Conservation (phyloP, 2,329 filamentous ascomycete genomes). For the Xylaria sp. region DNA sequence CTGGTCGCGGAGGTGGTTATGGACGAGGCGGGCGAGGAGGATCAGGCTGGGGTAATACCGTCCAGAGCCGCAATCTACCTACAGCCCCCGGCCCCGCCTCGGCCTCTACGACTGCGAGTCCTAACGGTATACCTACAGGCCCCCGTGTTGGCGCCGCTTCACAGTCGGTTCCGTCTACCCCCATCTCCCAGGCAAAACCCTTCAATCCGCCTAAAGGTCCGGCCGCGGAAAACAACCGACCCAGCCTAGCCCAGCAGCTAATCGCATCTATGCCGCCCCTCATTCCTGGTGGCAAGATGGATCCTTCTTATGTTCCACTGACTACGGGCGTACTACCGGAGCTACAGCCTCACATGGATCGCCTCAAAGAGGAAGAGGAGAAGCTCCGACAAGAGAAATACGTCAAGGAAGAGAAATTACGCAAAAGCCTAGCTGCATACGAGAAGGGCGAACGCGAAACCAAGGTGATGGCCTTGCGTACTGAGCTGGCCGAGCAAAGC, state of each 20-base stretch:
- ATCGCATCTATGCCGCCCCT: slow-evolving; percentile 63
- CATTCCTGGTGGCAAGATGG: slow-evolving; percentile 66
- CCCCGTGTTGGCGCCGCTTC: slow-evolving; percentile 48
- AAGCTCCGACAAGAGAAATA: slow-evolving; percentile 65
- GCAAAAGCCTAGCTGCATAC: slow-evolving; percentile 65
- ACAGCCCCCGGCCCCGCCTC: slow-evolving; percentile 50
- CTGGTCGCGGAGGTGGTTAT: slow-evolving; percentile 59
- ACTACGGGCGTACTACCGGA: slow-evolving; percentile 63
- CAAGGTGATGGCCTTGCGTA: slow-evolving; percentile 64
- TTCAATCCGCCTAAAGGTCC: slow-evolving; percentile 70
- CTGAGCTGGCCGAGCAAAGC: slow-evolving; percentile 66
- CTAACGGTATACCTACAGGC: slow-evolving; percentile 48
- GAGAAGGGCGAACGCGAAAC: slow-evolving; percentile 66
- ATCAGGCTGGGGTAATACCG: slow-evolving; percentile 53
- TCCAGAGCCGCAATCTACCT: slow-evolving; percentile 49
- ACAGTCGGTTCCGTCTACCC: slow-evolving; percentile 53
- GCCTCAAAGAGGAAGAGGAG: slow-evolving; percentile 68
- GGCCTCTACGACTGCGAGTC: slow-evolving; percentile 51
- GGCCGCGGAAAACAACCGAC: slow-evolving; percentile 51
- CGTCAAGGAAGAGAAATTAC: slow-evolving; percentile 64
- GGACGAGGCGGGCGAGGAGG: slow-evolving; percentile 59
- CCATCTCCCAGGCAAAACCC: slow-evolving; percentile 54
- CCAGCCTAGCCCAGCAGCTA: slow-evolving; percentile 64
- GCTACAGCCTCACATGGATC: slow-evolving; percentile 64
- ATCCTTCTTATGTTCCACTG: slow-evolving; percentile 58